Base-by-base conservation (phyloP, 306 rosid genomes). In the Sicyos baderoa region DNA sequence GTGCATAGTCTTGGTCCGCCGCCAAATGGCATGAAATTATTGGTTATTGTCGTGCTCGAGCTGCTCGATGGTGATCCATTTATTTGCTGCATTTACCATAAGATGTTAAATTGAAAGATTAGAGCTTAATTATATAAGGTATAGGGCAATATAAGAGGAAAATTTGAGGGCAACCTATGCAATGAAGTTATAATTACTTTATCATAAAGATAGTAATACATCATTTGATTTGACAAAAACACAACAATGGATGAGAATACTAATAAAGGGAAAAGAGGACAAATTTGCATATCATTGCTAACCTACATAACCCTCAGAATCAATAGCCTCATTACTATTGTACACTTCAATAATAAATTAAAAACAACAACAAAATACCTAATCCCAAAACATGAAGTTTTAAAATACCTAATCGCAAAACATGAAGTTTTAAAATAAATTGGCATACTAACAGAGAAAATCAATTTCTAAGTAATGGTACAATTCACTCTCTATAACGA, bases 1-100 rank as follows among this genome's bases (percentile, higher is more conserved):
- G 99, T 84, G 15, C 99, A 94, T 0, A 90, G 75, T 49, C 99
- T 68, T 18, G 91, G 86, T 22, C 99, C 99, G 82, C 99, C 99
- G 0, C 99, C 99, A 37, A 94, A 94, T 14, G 99, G 96, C 81
- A 88, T 60, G 75, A 88, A 88, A 76, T 70, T 80, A 42, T 68
- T 85, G 60, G 68, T 64, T 4, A 69, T 44, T 21, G 74, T 79
- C 65, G 70, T 61, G 81, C 80, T 84, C n/a, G 82, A 25, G 68
- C 74, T 75, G 64, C 80, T 25, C 15, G 74, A 70, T 51, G 82
- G 48, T 5, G 55, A 60, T 19, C 79, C 85, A 49, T 79, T 77
- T 50, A 74, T 81, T 85, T 89, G 87, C 83, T 80, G 73, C 82
- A 73, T 18, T 37, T 47, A 74, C 8, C 45, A 71, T 47, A 47